These are phyloP conservation scores for Suhomyces xylopsoci DNA, from an alignment of 805 yeast genomes.

Conservation along the genomic window DNA sequence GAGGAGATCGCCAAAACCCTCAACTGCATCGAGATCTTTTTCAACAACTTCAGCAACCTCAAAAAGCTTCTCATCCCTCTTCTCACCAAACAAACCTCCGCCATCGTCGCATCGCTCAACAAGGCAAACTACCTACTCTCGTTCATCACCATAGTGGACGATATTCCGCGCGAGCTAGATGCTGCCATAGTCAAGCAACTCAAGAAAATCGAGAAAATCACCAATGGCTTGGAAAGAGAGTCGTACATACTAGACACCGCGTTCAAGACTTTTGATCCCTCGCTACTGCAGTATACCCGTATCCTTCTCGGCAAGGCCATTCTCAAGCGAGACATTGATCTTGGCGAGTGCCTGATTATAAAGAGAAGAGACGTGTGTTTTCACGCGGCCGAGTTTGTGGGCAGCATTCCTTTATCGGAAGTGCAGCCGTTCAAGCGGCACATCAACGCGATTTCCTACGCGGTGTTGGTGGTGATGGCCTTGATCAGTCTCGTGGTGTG, in stretches of 20 bases:
- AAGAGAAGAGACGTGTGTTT: constrained; percentile 37
- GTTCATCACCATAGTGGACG: constrained; percentile 31
- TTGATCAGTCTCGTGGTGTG: constrained; percentile 24
- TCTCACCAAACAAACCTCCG: constrained; percentile 30
- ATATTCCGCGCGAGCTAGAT: constrained; percentile 16
- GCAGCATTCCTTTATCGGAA: constrained; percentile 39
- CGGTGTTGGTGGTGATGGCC: constrained; percentile 21
- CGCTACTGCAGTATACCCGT: constrained; percentile 35
- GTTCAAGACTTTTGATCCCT: constrained; percentile 31
- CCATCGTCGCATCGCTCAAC: constrained; percentile 23
- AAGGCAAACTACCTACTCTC: constrained; percentile 26
- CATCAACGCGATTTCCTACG: constrained; percentile 19
- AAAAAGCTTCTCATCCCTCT: constrained; percentile 33
- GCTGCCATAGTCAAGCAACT: constrained; percentile 27
- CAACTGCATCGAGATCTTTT: constrained; percentile 37
- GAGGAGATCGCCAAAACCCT: constrained; percentile 21
- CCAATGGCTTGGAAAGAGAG: constrained; percentile 37
- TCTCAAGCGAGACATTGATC: constrained; percentile 29
- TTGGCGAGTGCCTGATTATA: constrained; percentile 30
- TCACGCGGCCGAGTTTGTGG: constrained; percentile 42
- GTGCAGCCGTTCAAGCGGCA: constrained; percentile 23
- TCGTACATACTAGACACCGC: constrained; percentile 25
- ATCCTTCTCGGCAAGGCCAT: constrained; percentile 40
- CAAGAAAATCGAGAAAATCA: constrained; percentile 35
- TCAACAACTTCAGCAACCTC: constrained; percentile 35